Evolutionary conservation across 495 filamentous ascomycete species (phyloP), one percentile per base, ranked within the genome.

Genomic region (Penicillium maclennaniae): DNA sequence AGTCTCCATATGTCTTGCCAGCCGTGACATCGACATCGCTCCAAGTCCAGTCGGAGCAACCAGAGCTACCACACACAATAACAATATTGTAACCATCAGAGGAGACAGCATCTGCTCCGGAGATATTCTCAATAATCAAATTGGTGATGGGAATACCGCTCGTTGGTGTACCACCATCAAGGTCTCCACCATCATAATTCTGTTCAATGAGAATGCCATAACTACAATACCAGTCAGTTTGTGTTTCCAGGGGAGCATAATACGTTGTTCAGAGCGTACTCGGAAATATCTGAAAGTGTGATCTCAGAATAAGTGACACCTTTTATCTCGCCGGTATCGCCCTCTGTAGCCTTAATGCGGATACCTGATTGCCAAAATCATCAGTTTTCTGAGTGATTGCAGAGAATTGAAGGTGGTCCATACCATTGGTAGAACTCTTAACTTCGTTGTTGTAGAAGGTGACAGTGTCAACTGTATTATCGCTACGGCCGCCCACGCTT

Each of bases 131-230:
- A 15, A 86, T 31, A 1, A 70, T 79, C 3, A 85, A 51, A 23
- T 68, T 69, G 10, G 79, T 83, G 51, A 85, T 85, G 1, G 78
- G 75, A 31, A 86, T 78, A 23, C 83, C 82, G 42, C 58, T 73
- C 0, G 82, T 84, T 4, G 82, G 75, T 2, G 27, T 31, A 12
- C 55, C 75, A 15, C 80, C 81, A 16, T 75, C 75, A 7, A 73
- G 77, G 52, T 65, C 66, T 16, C 81, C 81, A 44, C 80, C 79
- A 60, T 79, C 66, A 49, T 85, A 87, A 62, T 84, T 80, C 63
- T 87, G 83, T 67, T 86, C 70, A 47, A 87, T 80, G 36, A 83
- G 66, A 45, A 87, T 80, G 36, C 83, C 83, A 59, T 84, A 83
- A 3, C 62, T 67, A 38, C 2, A 31, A 3, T 31, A 1, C 4